These are phyloP conservation scores for Peniophora sp. DNA, from an alignment of 1,284 basidiomycete genomes.

Conservation along the genomic window DNA sequence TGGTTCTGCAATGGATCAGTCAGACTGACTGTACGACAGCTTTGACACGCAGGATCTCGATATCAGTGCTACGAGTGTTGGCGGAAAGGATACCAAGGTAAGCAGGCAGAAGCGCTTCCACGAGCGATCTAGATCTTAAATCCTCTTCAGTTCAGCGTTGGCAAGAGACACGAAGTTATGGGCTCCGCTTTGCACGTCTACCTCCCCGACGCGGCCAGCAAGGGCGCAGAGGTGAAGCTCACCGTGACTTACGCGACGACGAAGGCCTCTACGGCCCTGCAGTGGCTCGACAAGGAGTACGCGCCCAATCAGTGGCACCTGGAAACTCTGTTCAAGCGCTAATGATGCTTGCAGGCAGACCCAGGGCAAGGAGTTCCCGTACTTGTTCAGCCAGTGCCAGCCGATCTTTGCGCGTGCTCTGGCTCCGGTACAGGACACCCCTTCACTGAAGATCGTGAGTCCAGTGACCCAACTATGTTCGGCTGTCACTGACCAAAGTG, in stretches of 20 bases:
- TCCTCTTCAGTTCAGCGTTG: slow-evolving; percentile 22
- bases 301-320: slow-evolving; percentile 17
- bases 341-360: slow-evolving; percentile 62
- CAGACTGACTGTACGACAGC: slow-evolving; percentile 24
- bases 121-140: not conserved
- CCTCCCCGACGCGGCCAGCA: slow-evolving; percentile 32
- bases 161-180: slow-evolving; percentile 56
- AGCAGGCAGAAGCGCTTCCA: slow-evolving; percentile 16
- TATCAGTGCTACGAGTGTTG: slow-evolving; percentile 52
- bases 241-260: slow-evolving; percentile 72
- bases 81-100: slow-evolving; percentile 42
- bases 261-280: slow-evolving; percentile 76
- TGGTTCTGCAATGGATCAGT: not conserved
- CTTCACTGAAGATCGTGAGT: slow-evolving; percentile 68
- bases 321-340: not conserved
- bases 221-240: slow-evolving; percentile 44
- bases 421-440: slow-evolving; percentile 73
- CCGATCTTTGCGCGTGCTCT: slow-evolving; percentile 84
- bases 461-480: slow-evolving; percentile 33
- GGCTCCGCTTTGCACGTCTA: slow-evolving; percentile 58
- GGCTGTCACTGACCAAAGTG: slow-evolving; percentile 36
- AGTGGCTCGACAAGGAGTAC: slow-evolving; percentile 85
- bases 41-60: slow-evolving; percentile 78
- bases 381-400: slow-evolving; percentile 92
- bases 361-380: slow-evolving; percentile 79